Conservation (phyloP, 805 yeast genomes). For the Clavispora carvajalis region DNA sequence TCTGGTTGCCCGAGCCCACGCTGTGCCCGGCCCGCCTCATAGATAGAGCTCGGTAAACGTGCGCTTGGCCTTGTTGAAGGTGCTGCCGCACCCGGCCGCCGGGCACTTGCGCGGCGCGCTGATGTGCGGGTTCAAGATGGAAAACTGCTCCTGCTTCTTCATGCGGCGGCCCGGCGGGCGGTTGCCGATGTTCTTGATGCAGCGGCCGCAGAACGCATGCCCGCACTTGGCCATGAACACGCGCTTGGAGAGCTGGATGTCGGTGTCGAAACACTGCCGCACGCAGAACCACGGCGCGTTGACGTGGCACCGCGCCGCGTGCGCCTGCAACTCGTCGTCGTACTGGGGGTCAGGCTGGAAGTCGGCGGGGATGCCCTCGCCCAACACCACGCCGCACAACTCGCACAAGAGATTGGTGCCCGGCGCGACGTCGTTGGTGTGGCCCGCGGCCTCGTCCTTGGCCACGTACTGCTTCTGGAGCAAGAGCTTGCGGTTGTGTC, state of each 20-base stretch:
- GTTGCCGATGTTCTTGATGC: constrained; percentile 62
- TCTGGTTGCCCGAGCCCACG: too few species aligned
- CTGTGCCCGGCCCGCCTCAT: not conserved
- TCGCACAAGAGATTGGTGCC: constrained; percentile 37
- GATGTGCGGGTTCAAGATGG: constrained; percentile 30
- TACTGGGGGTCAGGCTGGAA: constrained; percentile 33
- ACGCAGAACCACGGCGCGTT: constrained; percentile 65
- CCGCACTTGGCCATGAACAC: constrained; percentile 70
- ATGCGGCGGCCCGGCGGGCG: constrained; percentile 24
- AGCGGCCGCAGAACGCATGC: constrained; percentile 81
- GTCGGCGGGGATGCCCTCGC: constrained; percentile 62
- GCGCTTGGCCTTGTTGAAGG: constrained; percentile 40
- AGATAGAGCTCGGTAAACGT: constrained; percentile 50
- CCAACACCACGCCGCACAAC: constrained; percentile 68
- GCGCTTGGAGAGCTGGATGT: constrained; percentile 57
- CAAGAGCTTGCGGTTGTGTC: constrained; percentile 25
- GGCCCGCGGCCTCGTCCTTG: constrained; percentile 20
- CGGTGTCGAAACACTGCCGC: constrained; percentile 45
- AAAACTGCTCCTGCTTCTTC: constrained; percentile 10
- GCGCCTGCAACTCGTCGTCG: constrained; percentile 22
- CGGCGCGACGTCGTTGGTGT: constrained; percentile 26
- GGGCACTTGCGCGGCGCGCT: constrained; percentile 59
- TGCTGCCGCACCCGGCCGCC: constrained; percentile 43
- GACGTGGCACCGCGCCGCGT: constrained; percentile 24
- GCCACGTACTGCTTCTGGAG: constrained; percentile 25